These are phyloP conservation scores for Lodderomyces pseudojiufengensis DNA, from an alignment of 1,139 yeast species.

Conservation along the genomic window DNA sequence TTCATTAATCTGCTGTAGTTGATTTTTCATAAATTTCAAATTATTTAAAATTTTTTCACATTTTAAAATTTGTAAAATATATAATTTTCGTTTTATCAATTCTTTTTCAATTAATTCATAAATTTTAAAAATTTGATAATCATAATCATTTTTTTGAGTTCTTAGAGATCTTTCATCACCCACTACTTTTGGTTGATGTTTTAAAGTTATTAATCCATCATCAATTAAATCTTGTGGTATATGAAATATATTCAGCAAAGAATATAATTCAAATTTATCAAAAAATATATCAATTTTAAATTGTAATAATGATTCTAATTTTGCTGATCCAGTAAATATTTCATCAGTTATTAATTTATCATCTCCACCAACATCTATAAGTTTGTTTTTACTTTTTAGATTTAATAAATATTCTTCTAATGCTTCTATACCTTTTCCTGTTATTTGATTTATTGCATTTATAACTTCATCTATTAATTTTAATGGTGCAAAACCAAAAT, in stretches of 20 bases:
- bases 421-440: conserved; percentile 80
- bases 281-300: conserved; percentile 78
- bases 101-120: conserved; percentile 44
- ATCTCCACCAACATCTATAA: too few species aligned
- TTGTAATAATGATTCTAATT: conserved; percentile 74
- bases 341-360: conserved; percentile 41
- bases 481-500: conserved; percentile 83
- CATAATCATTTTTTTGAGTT: conserved; percentile 28
- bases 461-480: conserved; percentile 84
- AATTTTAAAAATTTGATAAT: conserved; percentile 31
- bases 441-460: conserved; percentile 79
- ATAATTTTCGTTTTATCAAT: conserved; percentile 39
- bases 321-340: conserved; percentile 72
- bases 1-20: background rate
- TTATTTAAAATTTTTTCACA: conserved; percentile 33
- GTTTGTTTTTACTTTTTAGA: conserved; percentile 15
- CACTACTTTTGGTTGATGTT: too few species aligned
- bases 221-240: conserved; percentile 67
- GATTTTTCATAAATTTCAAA: conserved; percentile 14
- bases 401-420: conserved; percentile 63
- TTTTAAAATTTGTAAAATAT: conserved; percentile 39
- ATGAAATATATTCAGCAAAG: conserved; percentile 69
- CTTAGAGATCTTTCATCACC: too few species aligned
- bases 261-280: conserved; percentile 82
- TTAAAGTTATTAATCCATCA: conserved; percentile 63